These are phyloP conservation scores for Colletotrichum simmondsii DNA, from an alignment of 2,329 filamentous ascomycete genomes.

Conservation along the genomic window DNA sequence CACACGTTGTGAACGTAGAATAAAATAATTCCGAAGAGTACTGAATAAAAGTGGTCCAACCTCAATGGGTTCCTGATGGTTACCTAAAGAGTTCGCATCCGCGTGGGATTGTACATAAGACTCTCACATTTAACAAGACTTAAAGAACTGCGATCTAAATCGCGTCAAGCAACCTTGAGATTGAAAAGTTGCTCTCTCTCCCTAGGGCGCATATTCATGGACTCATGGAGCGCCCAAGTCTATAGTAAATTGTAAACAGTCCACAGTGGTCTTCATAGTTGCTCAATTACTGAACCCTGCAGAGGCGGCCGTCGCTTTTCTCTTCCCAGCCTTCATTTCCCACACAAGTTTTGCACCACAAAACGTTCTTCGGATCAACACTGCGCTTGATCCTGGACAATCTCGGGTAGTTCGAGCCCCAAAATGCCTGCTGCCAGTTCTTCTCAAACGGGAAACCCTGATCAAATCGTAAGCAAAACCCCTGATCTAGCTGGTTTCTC, in stretches of 20 bases:
- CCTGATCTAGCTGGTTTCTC: background rate
- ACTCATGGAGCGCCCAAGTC: too few relatives aligned
- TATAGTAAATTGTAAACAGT: background rate
- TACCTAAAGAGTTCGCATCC: too few relatives aligned
- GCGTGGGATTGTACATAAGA: too few relatives aligned
- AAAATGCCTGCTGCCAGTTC: constrained; percentile 33
- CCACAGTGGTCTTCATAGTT: background rate
- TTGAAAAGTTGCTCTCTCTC: too few relatives aligned
- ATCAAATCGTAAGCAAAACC: background rate
- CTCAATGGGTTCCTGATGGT: too few relatives aligned
- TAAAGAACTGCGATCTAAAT: too few relatives aligned
- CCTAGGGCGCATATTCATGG: too few relatives aligned
- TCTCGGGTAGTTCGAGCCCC: constrained; percentile 29
- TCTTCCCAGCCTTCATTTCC: constrained; percentile 29
- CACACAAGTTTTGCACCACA: constrained; percentile 30
- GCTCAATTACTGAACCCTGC: background rate
- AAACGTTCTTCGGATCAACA: constrained; percentile 22
- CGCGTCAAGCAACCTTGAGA: too few relatives aligned
- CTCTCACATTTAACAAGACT: too few relatives aligned
- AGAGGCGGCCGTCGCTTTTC: constrained; percentile 5
- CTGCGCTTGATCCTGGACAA: constrained; percentile 22
- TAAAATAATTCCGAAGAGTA: too few relatives aligned
- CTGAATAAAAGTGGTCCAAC: too few relatives aligned
- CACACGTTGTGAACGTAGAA: too few relatives aligned
- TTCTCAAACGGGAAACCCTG: constrained; percentile 30